Conservation (phyloP, 805 yeast species). For the Kazachstania africana region DNA sequence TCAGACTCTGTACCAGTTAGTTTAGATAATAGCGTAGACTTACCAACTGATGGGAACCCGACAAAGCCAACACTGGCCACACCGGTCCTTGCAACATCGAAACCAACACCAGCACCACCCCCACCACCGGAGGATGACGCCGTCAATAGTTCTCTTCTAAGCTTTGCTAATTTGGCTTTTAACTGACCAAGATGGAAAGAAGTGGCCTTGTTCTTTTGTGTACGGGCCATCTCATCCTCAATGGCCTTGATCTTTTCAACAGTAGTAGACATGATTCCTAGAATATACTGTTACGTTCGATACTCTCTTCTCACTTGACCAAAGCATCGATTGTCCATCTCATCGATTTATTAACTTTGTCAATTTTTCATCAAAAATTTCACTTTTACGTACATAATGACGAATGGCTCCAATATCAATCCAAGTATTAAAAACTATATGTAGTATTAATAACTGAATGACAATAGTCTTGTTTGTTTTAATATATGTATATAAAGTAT, state of each 20-base stretch:
- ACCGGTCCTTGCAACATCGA: constrained; percentile 98
- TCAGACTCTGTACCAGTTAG: constrained; percentile 94
- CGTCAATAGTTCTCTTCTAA: constrained; percentile 80
- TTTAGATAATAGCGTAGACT: constrained; percentile 73
- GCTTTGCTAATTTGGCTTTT: constrained; percentile 90
- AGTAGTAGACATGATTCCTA: constrained; percentile 44
- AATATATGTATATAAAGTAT: no score
- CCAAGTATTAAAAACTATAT: no score
- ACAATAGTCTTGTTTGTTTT: no score
- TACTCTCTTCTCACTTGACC: no score
- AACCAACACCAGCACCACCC: constrained; percentile 88
- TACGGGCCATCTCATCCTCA: constrained; percentile 95
- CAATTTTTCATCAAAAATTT: no score
- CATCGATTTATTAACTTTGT: no score
- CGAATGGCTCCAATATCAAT: no score
- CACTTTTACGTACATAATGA: no score
- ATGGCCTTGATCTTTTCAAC: constrained; percentile 72
- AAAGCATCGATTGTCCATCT: no score
- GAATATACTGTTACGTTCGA: not conserved
- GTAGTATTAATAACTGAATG: no score
- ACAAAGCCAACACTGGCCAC: constrained; percentile 96
- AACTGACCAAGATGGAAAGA: constrained; percentile 94
- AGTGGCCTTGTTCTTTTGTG: constrained; percentile 97
- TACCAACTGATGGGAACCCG: constrained; percentile 92
- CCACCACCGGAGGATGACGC: constrained; percentile 64